Evolutionary conservation across 495 filamentous ascomycete genomes (phyloP).

Genomic region (Tuber aestivum): DNA sequence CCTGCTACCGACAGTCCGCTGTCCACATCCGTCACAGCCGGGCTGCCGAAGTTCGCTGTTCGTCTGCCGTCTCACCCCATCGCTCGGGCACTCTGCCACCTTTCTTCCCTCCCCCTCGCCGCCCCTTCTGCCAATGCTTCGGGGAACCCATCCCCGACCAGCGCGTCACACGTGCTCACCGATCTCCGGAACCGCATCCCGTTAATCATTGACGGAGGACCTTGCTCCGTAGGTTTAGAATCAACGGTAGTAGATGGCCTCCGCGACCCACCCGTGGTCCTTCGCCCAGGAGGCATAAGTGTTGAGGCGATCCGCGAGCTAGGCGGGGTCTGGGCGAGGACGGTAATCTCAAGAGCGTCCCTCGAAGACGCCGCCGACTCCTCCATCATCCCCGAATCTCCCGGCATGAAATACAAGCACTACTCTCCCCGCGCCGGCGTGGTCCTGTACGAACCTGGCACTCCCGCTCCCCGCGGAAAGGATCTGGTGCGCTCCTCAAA

Average conservation of each 20-base stretch:
- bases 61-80: conserved; percentile 80
- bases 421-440: conserved; percentile 90
- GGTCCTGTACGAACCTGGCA: conserved; percentile 64
- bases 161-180: conserved; percentile 77
- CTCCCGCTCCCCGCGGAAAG: conserved; percentile 41
- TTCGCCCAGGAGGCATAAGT: conserved; percentile 86
- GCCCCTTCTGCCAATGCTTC: conserved; percentile 92
- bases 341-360: conserved; percentile 70
- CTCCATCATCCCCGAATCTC: conserved; percentile 61
- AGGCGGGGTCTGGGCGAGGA: conserved; percentile 68
- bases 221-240: conserved; percentile 83
- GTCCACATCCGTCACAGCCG: conserved; percentile 81
- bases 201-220: conserved; percentile 81
- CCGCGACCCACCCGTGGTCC: conserved; percentile 67
- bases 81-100: conserved; percentile 76
- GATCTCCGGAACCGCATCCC: conserved; percentile 82
- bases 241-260: conserved; percentile 95
- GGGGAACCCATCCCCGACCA: conserved; percentile 84
- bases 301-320: conserved; percentile 70
- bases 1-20: conserved; percentile 58
- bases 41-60: conserved; percentile 74
- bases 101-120: conserved; percentile 72
- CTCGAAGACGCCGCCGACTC: conserved; percentile 50
- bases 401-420: conserved; percentile 98
- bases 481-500: conserved; percentile 28